Base-by-base conservation (phyloP, 768 basidiomycete species). In the Hebeloma cylindrosporum region DNA sequence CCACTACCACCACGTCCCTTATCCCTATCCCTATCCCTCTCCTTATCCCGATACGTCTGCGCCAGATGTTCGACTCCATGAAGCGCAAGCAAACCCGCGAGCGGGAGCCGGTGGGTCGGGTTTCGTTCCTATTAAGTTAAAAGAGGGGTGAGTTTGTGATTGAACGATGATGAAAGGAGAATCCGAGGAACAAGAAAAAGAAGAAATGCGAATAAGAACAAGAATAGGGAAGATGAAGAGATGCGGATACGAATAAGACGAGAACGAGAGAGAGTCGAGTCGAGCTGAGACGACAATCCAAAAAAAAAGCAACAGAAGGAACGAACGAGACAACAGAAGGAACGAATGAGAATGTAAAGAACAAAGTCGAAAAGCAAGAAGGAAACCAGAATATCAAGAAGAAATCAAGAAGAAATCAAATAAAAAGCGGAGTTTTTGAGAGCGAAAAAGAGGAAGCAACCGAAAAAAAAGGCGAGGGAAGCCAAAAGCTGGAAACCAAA, bases 41-140 rank as follows among this genome's bases (percentile, higher is more conserved):
- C 47, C 33, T 33, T 39, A 17, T 44, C 37, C 18, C 39, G 43
- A 2, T 27, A 21, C 18, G n/a, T n/a, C 33, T 31, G 36, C 4
- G 28, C 16, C 8, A 82, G 65, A 16, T 77, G 66, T 6, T 75
- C 74, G 0, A 66, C 60, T 7, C 74, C 77, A 9, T 67, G 71
- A 6, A 83, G 60, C 0, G 70, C 66, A 1, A 63, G 60, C 17
- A 82, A 64, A 3, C 68, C 54, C 1, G 61, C 51, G 3, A 83
- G 54, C 1, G 73, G 60, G 18, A 75, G 61, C 9, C 60, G 59
- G 25, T 75, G 72, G 1, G 67, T 58, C 0, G 75, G 68, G 23
- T 57, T 55, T 0, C 50, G 39, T 13, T 75, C 70, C 78, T 80
- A 50, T 32, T 23, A 37, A 32, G 8, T 17, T 23, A 10, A 16